Conservation (phyloP, 805 yeast genomes). For the Yamadazyma sp. region DNA sequence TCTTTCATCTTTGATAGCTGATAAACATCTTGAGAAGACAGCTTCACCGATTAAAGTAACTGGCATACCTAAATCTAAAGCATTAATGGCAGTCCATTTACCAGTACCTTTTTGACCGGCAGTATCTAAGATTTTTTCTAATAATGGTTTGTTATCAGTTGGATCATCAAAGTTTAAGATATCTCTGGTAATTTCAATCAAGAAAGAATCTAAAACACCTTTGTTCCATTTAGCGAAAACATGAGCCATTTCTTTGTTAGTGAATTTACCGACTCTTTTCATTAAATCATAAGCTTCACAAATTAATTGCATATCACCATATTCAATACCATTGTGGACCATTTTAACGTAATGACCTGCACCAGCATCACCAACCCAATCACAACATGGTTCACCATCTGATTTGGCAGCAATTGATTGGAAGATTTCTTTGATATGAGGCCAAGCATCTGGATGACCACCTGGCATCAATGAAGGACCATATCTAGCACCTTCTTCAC, state of each 20-base stretch:
- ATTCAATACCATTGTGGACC: slow-evolving; percentile 99
- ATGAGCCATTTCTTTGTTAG: slow-evolving; percentile 88
- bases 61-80: slow-evolving; percentile 97
- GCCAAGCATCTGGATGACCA: slow-evolving; percentile 98
- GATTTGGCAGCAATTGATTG: slow-evolving; percentile 94
- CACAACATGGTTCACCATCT: slow-evolving; percentile 99
- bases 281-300: slow-evolving; percentile 96
- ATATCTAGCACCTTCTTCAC: slow-evolving; percentile 99
- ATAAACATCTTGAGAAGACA: slow-evolving; percentile 92
- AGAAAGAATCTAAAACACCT: slow-evolving; percentile 96
- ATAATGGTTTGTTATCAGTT: slow-evolving; percentile 85
- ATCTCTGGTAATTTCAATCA: slow-evolving; percentile 95
- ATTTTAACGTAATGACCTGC: slow-evolving; percentile 98
- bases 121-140: slow-evolving; percentile 92
- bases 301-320: slow-evolving; percentile 99
- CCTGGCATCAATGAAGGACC: slow-evolving; percentile 99
- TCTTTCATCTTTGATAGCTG: slow-evolving; percentile 92
- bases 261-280: slow-evolving; percentile 90
- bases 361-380: slow-evolving; percentile 99
- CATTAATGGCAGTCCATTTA: slow-evolving; percentile 99
- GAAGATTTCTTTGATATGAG: slow-evolving; percentile 94
- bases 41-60: slow-evolving; percentile 98
- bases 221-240: slow-evolving; percentile 92
- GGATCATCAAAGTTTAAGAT: slow-evolving; percentile 83
- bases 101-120: slow-evolving; percentile 99